Conservation (phyloP, 164 flowering plant genomes). For the Euptelea pleiosperma region DNA sequence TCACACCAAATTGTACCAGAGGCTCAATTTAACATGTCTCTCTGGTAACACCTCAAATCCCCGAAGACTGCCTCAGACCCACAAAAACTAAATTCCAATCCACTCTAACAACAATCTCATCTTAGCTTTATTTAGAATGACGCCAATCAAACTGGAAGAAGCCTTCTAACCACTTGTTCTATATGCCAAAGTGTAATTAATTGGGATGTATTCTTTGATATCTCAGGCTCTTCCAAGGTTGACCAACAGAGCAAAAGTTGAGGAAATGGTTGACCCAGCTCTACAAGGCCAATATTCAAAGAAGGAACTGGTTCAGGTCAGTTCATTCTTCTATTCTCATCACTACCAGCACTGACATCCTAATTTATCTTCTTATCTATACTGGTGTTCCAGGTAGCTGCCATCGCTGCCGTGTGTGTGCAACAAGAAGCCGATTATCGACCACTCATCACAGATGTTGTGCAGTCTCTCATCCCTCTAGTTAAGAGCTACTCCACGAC, state of each 20-base stretch:
- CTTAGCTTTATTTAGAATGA: too few relatives aligned
- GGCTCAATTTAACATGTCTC: too few relatives aligned
- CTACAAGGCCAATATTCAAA: constrained; percentile 65
- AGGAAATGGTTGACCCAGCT: constrained; percentile 85
- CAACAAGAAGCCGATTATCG: constrained; percentile 95
- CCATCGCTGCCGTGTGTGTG: constrained; percentile 97
- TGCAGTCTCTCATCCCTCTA: constrained; percentile 87
- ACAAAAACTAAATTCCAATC: too few relatives aligned
- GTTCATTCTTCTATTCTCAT: background rate
- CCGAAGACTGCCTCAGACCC: too few relatives aligned
- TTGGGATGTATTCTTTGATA: too few relatives aligned
- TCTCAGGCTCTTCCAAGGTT: constrained; percentile 89
- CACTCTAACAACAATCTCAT: too few relatives aligned
- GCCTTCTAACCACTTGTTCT: too few relatives aligned
- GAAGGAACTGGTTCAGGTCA: constrained; percentile 90
- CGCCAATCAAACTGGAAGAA: too few relatives aligned
- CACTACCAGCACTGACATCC: background rate
- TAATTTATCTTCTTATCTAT: background rate
- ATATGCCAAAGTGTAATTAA: too few relatives aligned
- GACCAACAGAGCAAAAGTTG: constrained; percentile 73
- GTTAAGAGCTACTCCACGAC: constrained; percentile 45
- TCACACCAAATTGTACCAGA: too few relatives aligned
- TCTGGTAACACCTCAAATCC: too few relatives aligned
- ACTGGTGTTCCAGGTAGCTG: constrained; percentile 59
- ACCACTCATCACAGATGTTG: constrained; percentile 93